phyloP scores from a whole-genome alignment of 2,329 filamentous ascomycete species.

The Xylariaceae sp. region DNA sequence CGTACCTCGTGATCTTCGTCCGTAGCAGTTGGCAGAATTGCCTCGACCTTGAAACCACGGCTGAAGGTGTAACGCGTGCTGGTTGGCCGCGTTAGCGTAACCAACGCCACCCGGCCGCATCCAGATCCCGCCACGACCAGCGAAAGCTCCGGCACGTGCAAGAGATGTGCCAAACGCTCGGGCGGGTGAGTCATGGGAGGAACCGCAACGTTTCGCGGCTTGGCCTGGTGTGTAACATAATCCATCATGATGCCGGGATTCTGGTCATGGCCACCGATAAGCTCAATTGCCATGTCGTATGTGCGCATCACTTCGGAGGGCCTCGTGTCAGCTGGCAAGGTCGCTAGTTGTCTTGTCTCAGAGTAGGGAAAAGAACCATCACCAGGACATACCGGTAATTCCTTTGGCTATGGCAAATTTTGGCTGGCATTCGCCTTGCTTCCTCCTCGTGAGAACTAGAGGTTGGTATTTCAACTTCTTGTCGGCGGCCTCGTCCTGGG shows the following conservation, averaged over 20 bases:
- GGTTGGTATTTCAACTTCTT: background rate
- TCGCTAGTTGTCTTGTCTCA: constrained; percentile 6
- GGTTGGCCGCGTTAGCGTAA: constrained; percentile 50
- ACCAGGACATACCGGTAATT: background rate
- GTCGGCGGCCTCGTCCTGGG: constrained; percentile 5
- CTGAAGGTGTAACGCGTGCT: constrained; percentile 27
- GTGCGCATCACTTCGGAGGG: constrained; percentile 41
- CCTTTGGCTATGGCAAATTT: background rate
- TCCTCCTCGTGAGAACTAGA: background rate
- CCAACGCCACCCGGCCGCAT: constrained; percentile 59
- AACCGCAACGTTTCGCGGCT: constrained; percentile 24
- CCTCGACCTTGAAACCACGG: constrained; percentile 49
- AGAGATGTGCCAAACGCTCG: constrained; percentile 56
- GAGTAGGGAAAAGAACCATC: background rate
- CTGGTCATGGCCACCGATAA: constrained; percentile 29
- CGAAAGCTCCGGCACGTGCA: constrained; percentile 63
- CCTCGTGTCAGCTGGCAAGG: constrained; percentile 15
- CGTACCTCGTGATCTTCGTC: constrained; percentile 42
- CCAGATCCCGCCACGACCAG: constrained; percentile 62
- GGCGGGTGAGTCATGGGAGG: constrained; percentile 6
- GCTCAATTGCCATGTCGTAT: constrained; percentile 44
- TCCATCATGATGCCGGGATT: constrained; percentile 32
- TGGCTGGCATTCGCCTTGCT: background rate
- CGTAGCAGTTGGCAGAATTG: constrained; percentile 40
- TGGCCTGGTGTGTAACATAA: constrained; percentile 23